These are phyloP conservation scores for Ilex aquifolium DNA, from an alignment of 257 asterid genomes.

Conservation along the genomic window DNA sequence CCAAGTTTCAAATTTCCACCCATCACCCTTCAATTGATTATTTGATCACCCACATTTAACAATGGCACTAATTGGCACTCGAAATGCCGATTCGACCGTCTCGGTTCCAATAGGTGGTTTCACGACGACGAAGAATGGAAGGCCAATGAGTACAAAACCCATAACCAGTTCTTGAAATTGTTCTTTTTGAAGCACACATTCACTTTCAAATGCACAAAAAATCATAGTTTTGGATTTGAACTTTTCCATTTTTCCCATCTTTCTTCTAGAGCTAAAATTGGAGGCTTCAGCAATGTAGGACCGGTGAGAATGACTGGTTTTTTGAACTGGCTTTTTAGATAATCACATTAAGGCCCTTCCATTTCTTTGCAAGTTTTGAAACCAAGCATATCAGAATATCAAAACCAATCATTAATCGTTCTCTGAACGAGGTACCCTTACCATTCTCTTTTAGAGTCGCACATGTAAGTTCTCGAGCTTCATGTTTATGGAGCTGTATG, in stretches of 20 bases:
- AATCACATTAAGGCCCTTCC: slow-evolving; percentile 22
- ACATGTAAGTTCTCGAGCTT: not conserved
- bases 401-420: slow-evolving; percentile 9
- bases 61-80: slow-evolving; percentile 28
- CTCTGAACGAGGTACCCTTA: slow-evolving; percentile 2
- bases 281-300: slow-evolving; percentile 21
- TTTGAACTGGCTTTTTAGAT: slow-evolving; percentile 16
- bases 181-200: slow-evolving; percentile 22
- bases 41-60: slow-evolving; percentile 24
- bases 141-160: slow-evolving; percentile 32
- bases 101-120: slow-evolving; percentile 38
- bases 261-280: slow-evolving; percentile 5
- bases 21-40: slow-evolving; percentile 27
- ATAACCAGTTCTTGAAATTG: slow-evolving; percentile 27
- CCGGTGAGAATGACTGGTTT: slow-evolving; percentile 32
- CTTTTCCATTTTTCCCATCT: slow-evolving; percentile 22
- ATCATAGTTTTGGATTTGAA: slow-evolving; percentile 22
- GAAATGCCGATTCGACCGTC: slow-evolving; percentile 31
- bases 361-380: slow-evolving; percentile 34
- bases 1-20: slow-evolving; percentile 27
- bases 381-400: slow-evolving; percentile 27
- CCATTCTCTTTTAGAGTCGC: slow-evolving; percentile 8
- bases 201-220: slow-evolving; percentile 42
- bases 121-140: slow-evolving; percentile 28
- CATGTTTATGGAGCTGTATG: slow-evolving; percentile 9